Percentiles rank a stretch among this genome's conserved stretches.
Evolutionary conservation across 2,329 filamentous ascomycete genomes (phyloP).

Genomic region (Trichoderma sp.): DNA sequence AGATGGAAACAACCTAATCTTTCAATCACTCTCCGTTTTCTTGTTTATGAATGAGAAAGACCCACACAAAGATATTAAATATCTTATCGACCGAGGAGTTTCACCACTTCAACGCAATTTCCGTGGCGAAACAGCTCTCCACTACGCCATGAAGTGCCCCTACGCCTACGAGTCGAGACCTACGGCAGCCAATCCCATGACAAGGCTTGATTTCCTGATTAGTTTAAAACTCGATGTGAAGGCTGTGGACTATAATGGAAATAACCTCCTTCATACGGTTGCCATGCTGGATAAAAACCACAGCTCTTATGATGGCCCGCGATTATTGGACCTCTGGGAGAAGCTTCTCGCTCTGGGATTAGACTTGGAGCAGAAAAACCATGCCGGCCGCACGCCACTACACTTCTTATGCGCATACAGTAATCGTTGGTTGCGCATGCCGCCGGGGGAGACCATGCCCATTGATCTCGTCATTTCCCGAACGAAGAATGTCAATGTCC

Average conservation of each 20-base stretch:
- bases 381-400: constrained; percentile 28
- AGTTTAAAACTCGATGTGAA: constrained; percentile 22
- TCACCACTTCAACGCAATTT: constrained; percentile 20
- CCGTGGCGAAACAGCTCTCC: constrained; percentile 25
- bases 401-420: constrained; percentile 26
- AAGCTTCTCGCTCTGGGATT: constrained; percentile 23
- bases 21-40: background rate
- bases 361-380: constrained; percentile 25
- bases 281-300: background rate
- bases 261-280: constrained; percentile 30
- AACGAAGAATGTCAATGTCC: constrained; percentile 18
- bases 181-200: background rate
- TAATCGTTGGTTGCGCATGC: background rate
- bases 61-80: constrained; percentile 15
- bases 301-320: background rate
- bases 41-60: background rate
- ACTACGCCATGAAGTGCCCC: constrained; percentile 19
- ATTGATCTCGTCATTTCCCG: constrained; percentile 26
- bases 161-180: background rate
- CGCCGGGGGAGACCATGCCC: background rate
- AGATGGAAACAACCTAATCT: constrained; percentile 26
- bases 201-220: constrained; percentile 16
- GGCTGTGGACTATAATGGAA: constrained; percentile 26
- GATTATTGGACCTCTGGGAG: constrained; percentile 19
- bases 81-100: constrained; percentile 25